Evolutionary conservation across 495 filamentous ascomycete species (phyloP), one percentile per base, ranked within the genome.

Genomic region (Platismatia glauca): DNA sequence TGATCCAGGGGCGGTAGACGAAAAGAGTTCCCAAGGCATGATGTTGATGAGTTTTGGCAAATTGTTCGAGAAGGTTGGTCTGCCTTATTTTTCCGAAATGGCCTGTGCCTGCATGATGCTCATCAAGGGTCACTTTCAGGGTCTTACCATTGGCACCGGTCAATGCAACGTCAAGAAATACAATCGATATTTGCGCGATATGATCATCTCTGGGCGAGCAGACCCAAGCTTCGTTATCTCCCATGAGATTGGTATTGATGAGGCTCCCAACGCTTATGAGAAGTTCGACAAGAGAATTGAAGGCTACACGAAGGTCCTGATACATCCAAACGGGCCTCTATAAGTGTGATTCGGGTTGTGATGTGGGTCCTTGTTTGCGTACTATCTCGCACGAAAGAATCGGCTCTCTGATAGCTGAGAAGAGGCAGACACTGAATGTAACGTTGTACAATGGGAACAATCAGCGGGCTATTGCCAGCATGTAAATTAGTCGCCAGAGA

Each of bases 151-250:
- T 12, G 75, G 75, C 13, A 82, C 80, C 33, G 80, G 81, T 27
- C 81, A 85, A 67, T 83, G 81, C 71, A 85, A 86, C 64, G 81
- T 86, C 27, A 85, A 83, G 63, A 72, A 76, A 3, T 84, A 83
- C 64, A 84, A 84, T 65, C 73, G 81, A 22, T 79, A 82, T 64
- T 69, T 84, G 37, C 74, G 81, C 7, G 81, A 84, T 63, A 68
- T 84, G 70, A 84, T 85, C 66, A 79, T 86, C 62, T 73, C 79
- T 4, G 78, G 82, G 44, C 74, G 75, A 44, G 81, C 82, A 1
- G 84, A 81, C 65, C 82, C 82, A 6, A 78, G 74, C 59, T 84
- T 84, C 63, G 79, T 84, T 12, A 81, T 85, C 27, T 80, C 77
- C 3, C 82, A 85, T 59, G 80, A 83, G 64, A 79, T 84, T 55